Evolutionary conservation across 2,329 filamentous ascomycete species (phyloP).

Genomic region (Monosporascus sp.): DNA sequence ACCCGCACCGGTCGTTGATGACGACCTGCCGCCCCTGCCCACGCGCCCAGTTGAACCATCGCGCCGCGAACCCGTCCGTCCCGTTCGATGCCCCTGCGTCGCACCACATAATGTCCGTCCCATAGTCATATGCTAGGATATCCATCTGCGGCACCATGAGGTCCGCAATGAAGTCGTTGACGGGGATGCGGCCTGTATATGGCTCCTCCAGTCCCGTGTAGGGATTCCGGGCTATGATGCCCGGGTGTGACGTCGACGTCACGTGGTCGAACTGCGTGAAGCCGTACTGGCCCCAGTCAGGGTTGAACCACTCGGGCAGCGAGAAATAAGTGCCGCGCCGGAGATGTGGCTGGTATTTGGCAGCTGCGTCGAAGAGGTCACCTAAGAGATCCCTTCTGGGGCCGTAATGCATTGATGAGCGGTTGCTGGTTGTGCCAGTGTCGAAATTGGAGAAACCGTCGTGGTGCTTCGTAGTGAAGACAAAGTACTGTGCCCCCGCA

Average conservation of each 20-base stretch:
- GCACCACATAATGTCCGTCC: constrained; percentile 46
- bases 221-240: constrained; percentile 35
- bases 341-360: constrained; percentile 34
- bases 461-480: constrained; percentile 42
- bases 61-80: constrained; percentile 34
- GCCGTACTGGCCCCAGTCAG: constrained; percentile 37
- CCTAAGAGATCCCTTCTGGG: constrained; percentile 35
- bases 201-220: constrained; percentile 36
- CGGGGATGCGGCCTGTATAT: constrained; percentile 36
- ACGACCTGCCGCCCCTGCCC: constrained; percentile 41
- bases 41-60: constrained; percentile 37
- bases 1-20: constrained; percentile 53
- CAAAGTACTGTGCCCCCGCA: constrained; percentile 38
- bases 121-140: constrained; percentile 36
- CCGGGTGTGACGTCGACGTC: constrained; percentile 12
- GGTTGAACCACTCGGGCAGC: constrained; percentile 46
- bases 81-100: constrained; percentile 39
- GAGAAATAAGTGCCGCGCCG: constrained; percentile 43
- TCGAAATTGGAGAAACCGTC: constrained; percentile 44
- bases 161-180: constrained; percentile 36
- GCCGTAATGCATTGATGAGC: constrained; percentile 35
- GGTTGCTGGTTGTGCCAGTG: constrained; percentile 31
- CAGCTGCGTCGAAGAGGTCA: constrained; percentile 39
- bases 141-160: constrained; percentile 43
- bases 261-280: constrained; percentile 28